Base-by-base conservation (phyloP, 2,329 filamentous ascomycete genomes). In the Parasarocladium wereldwijsianum region DNA sequence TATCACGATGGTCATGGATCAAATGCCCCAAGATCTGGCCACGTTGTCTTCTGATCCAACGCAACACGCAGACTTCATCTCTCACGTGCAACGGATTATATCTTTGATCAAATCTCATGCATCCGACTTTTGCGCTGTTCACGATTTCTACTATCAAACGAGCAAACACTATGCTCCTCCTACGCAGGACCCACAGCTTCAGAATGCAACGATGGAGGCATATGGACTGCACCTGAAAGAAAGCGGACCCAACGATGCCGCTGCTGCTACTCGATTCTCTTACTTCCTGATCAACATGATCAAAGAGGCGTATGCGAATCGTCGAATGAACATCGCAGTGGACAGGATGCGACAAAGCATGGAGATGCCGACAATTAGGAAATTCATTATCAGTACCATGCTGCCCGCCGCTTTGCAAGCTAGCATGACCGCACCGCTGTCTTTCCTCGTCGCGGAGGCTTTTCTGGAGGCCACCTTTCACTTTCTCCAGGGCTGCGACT, bases 281-380 rank as follows among this genome's bases (percentile, higher is more conserved):
- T 64, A 64, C 43, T 66, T 69, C 34, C 51, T 74, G 3, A 64
- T 62, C 41, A 66, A 66, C 38, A 70, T 64, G 44, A 69, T 70
- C 43, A 70, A 70, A 41, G 49, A 63, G 31, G 63, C 66, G n/a
- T 0, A 43, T 73, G 3, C 55, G 57, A 24, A 63, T 63, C 33
- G 52, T 60, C 33, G 58, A 54, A 29, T 50, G 54, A 61, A 5
- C 63, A 71, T n/a, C n/a, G n/a, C n/a, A 40, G 46, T 54, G 17
- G 39, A 34, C 5, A 58, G 70, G 29, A 40, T 73, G 13, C 47
- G 47, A 20, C 52, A 52, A 32, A 64, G 62, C n/a, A 60, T 71
- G 59, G 49, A 44, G n/a, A 54, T 63, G 23, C 31, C 34, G 6
- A 45, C 43, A 2, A 55, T 73, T 15, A 41, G 59, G 25, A 44